Evolutionary conservation across 805 yeast species (phyloP), one percentile per base, ranked within the genome.

Genomic region (Komagataella pseudopastoris): DNA sequence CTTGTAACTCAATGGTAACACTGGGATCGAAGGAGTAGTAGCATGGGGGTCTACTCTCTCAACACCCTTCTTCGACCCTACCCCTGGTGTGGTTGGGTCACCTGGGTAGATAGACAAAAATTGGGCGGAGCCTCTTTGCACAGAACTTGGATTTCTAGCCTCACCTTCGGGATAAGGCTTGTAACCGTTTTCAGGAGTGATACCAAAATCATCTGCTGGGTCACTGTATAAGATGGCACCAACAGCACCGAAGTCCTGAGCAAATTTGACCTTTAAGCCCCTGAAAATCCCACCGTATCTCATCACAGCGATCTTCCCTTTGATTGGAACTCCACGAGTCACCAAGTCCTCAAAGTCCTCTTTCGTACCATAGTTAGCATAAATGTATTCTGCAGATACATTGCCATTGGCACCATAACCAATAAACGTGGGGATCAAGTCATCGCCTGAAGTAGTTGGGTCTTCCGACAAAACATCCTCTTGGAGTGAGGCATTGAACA

Each of bases 371-470:
- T 79, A 83, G 62, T 85, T 83, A 49, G 80, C 88, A 62, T 77
- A 85, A 4, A 85, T 73, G 54, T 74, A 77, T 54, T 76, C 68
- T 1, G 80, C 85, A 4, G 88, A 83, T 47, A 80, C 86, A 58
- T 84, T 83, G 45, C 93, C 95, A 52, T 76, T 73, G 7, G 86
- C 89, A 4, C 87, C 80, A 59, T 83, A 85, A 1, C 88, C 89
- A 60, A 83, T 82, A 68, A 85, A 86, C 0, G 88, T 81, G 12
- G 89, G 90, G 23, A 83, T 74, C 43, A 72, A 63, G 53, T 73
- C 77, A 24, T 70, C 69, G n/a, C 63, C 60, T 6, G 60, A 58
- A 1, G 82, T 66, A 10, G 78, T 74, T 12, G 75, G 71, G 59
- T 80, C 85, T 45, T 76, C 77, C 12, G 61, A 56, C 2, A 62